Conservation (phyloP, 1,139 yeast genomes). For the Hemisphaericaspora xylanilytica region DNA sequence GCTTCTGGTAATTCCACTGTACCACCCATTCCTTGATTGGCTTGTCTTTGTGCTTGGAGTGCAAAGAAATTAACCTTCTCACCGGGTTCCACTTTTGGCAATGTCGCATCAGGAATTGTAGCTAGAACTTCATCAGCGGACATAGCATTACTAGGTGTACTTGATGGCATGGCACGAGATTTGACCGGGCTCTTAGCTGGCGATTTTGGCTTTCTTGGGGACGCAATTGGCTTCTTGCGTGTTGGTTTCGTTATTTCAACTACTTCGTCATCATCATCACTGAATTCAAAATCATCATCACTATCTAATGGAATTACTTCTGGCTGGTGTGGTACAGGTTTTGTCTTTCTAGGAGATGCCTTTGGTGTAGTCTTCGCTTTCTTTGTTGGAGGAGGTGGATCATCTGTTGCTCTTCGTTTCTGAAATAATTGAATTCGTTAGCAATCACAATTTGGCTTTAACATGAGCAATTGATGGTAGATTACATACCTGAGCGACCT, state of each 20-base stretch:
- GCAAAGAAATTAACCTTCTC: slow-evolving; percentile 55
- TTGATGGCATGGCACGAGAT: no score
- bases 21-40: slow-evolving; percentile 37
- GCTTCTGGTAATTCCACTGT: slow-evolving; percentile 64
- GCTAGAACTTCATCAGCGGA: slow-evolving; percentile 56
- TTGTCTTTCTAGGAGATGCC: not conserved
- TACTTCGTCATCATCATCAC: slow-evolving; percentile 14
- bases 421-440: slow-evolving; percentile 6
- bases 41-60: slow-evolving; percentile 10
- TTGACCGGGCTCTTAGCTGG: slow-evolving; percentile 2
- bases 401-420: slow-evolving; percentile 11
- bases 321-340: slow-evolving; percentile 5
- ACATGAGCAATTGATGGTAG: no score
- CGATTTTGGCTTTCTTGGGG: slow-evolving; percentile 5
- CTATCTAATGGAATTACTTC: slow-evolving; percentile 21
- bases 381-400: slow-evolving; percentile 5
- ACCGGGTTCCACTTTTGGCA: slow-evolving; percentile 57
- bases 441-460: no score
- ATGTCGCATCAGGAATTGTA: slow-evolving; percentile 64
- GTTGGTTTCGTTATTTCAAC: slow-evolving; percentile 11
- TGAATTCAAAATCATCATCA: slow-evolving; percentile 19
- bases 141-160: no score
- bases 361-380: slow-evolving; percentile 7
- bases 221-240: slow-evolving; percentile 4
- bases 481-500: slow-evolving; percentile 7